Conservation (phyloP, 2,329 filamentous ascomycete species). For the Ambrosiella beaveri region DNA sequence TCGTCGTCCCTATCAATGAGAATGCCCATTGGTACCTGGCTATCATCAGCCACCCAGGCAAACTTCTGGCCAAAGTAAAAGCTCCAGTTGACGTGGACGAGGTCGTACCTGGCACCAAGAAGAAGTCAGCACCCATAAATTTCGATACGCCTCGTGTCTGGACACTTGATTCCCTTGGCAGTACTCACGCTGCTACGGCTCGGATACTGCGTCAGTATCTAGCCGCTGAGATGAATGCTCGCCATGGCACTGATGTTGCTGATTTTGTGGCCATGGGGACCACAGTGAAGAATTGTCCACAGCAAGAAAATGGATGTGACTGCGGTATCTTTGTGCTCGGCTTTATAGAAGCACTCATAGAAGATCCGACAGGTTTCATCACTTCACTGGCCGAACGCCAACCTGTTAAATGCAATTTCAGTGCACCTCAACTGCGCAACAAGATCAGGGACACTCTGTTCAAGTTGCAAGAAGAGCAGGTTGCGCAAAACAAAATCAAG, state of each 20-base stretch:
- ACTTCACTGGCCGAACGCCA: constrained; percentile 46
- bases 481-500: constrained; percentile 18
- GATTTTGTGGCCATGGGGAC: constrained; percentile 28
- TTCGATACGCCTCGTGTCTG: constrained; percentile 51
- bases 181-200: constrained; percentile 44
- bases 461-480: constrained; percentile 28
- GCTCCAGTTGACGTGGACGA: neutral
- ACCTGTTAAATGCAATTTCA: constrained; percentile 32
- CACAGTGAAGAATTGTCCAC: constrained; percentile 58
- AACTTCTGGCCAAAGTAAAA: constrained; percentile 27
- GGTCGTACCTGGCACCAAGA: neutral
- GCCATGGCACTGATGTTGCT: constrained; percentile 31
- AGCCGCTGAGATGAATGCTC: constrained; percentile 48
- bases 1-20: constrained; percentile 85
- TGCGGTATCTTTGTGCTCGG: constrained; percentile 77
- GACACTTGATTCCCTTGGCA: constrained; percentile 72
- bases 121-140: neutral
- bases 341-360: constrained; percentile 69
- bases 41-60: constrained; percentile 78
- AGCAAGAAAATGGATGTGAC: constrained; percentile 71
- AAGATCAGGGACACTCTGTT: constrained; percentile 52
- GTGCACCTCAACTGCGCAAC: constrained; percentile 41
- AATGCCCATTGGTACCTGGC: constrained; percentile 81
- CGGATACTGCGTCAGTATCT: constrained; percentile 61
- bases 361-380: constrained; percentile 54